Conservation (phyloP, 306 rosid species). For the Glycine soja region DNA sequence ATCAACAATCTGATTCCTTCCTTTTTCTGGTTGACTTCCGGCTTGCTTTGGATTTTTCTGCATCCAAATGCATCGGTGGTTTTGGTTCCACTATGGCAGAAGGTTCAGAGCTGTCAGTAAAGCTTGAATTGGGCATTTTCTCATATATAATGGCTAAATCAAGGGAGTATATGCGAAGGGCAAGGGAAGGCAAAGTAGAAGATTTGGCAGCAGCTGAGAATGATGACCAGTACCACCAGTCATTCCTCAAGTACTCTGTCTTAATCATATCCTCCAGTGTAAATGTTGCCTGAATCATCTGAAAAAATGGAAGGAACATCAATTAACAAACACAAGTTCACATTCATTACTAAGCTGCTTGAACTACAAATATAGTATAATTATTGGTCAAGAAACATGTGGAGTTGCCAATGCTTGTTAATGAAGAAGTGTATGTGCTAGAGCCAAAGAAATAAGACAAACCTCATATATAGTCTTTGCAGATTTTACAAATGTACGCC, state of each 20-base stretch:
- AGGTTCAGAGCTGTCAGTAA: constrained; percentile 66
- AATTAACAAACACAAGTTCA: constrained; percentile 29
- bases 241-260: constrained; percentile 86
- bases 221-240: constrained; percentile 99
- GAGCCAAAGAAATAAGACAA: constrained; percentile 45
- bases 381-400: constrained; percentile 23
- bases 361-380: constrained; percentile 25
- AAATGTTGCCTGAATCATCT: constrained; percentile 94
- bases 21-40: constrained; percentile 87
- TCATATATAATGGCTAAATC: constrained; percentile 90
- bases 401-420: constrained; percentile 9
- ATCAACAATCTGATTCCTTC: constrained; percentile 81
- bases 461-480: constrained; percentile 90
- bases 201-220: constrained; percentile 92
- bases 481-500: constrained; percentile 92
- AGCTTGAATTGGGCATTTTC: constrained; percentile 66
- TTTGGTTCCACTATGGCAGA: constrained; percentile 57
- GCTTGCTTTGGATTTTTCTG: constrained; percentile 72
- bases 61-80: constrained; percentile 56
- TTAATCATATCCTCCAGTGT: constrained; percentile 92
- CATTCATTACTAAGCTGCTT: constrained; percentile 5
- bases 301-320: constrained; percentile 49
- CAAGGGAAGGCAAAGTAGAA: constrained; percentile 84
- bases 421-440: constrained; percentile 16
- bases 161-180: constrained; percentile 89